These are phyloP conservation scores for Apiospora arundinis DNA, from an alignment of 2,329 filamentous ascomycete genomes.

Conservation along the genomic window DNA sequence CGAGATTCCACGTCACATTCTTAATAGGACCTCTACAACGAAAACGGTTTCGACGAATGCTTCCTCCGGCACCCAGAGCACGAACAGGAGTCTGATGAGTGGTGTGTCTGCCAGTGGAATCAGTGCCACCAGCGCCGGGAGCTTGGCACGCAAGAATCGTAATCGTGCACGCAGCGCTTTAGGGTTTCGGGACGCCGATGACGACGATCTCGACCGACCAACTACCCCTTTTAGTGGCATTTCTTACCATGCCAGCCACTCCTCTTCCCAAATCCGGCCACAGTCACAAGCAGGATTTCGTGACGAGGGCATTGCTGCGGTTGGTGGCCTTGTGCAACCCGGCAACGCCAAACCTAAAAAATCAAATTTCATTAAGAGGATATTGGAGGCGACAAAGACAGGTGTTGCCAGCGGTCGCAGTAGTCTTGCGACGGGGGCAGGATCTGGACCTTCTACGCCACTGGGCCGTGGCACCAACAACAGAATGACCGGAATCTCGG, in stretches of 20 bases:
- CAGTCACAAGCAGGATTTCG: conserved; percentile 71
- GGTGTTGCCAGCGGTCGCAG: conserved; percentile 88
- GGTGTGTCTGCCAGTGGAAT: conserved; percentile 88
- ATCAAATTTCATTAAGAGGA: conserved; percentile 93
- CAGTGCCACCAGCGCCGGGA: conserved; percentile 94
- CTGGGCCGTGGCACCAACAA: conserved; percentile 47
- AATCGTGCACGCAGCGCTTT: conserved; percentile 69
- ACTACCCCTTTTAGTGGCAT: conserved; percentile 75
- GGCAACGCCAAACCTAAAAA: conserved; percentile 69
- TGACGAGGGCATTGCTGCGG: conserved; percentile 69
- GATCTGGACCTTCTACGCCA: conserved; percentile 50
- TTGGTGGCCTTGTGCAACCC: conserved; percentile 80
- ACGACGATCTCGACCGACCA: conserved; percentile 58
- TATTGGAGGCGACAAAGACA: conserved; percentile 92
- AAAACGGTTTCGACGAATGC: conserved; percentile 86
- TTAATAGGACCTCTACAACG: conserved; percentile 83
- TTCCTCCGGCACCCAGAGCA: conserved; percentile 78
- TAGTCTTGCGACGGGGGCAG: conserved; percentile 72
- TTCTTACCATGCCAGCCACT: conserved; percentile 92
- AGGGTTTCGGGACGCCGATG: conserved; percentile 60
- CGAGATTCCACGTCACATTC: conserved; percentile 72
- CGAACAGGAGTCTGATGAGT: conserved; percentile 90
- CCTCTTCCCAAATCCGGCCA: conserved; percentile 60
- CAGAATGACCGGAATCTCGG: conserved; percentile 54
- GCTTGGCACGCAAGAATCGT: conserved; percentile 79